These are phyloP conservation scores for Pseudogymnoascus sp. DNA, from an alignment of 2,329 filamentous ascomycete genomes.

Conservation along the genomic window DNA sequence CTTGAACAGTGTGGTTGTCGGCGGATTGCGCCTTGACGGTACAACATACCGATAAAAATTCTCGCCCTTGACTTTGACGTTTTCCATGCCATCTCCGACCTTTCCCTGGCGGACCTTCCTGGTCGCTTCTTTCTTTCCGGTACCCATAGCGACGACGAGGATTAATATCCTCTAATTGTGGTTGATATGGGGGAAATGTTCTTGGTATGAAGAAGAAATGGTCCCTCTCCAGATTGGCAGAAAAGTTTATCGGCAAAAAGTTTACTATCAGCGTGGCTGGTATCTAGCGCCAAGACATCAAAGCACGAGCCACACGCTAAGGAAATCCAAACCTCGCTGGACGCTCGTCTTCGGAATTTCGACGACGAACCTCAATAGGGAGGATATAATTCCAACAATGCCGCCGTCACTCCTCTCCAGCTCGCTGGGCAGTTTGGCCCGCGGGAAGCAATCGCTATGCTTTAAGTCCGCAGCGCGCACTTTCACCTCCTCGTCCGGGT, in stretches of 20 bases:
- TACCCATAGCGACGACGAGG: slow-evolving; percentile 56
- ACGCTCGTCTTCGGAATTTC: not conserved
- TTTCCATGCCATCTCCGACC: slow-evolving; percentile 75
- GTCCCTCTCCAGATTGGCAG: slow-evolving; percentile 15
- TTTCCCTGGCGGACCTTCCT: slow-evolving; percentile 81
- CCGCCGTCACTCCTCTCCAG: slow-evolving; percentile 21
- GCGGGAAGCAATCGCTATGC: slow-evolving; percentile 25
- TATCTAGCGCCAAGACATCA: slow-evolving; percentile 6
- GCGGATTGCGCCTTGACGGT: not conserved
- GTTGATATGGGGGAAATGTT: slow-evolving; percentile 5
- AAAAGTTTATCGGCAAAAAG: slow-evolving; percentile 10
- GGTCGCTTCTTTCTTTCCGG: slow-evolving; percentile 80
- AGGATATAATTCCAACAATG: slow-evolving; percentile 16
- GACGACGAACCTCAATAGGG: slow-evolving; percentile 5
- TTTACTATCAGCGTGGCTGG: slow-evolving; percentile 9
- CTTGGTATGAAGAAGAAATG: slow-evolving; percentile 7
- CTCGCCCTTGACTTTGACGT: slow-evolving; percentile 90
- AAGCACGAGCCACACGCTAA: slow-evolving; percentile 8
- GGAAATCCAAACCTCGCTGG: slow-evolving; percentile 8
- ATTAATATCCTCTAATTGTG: slow-evolving; percentile 4
- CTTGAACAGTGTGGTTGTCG: not conserved
- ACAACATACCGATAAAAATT: slow-evolving; percentile 79
- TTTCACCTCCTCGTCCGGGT: slow-evolving; percentile 38
- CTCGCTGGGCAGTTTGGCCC: slow-evolving; percentile 25
- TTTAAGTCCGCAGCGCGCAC: slow-evolving; percentile 27